phyloP scores from a whole-genome alignment of 2,329 filamentous ascomycete genomes.

The Waltergamsia citrina region DNA sequence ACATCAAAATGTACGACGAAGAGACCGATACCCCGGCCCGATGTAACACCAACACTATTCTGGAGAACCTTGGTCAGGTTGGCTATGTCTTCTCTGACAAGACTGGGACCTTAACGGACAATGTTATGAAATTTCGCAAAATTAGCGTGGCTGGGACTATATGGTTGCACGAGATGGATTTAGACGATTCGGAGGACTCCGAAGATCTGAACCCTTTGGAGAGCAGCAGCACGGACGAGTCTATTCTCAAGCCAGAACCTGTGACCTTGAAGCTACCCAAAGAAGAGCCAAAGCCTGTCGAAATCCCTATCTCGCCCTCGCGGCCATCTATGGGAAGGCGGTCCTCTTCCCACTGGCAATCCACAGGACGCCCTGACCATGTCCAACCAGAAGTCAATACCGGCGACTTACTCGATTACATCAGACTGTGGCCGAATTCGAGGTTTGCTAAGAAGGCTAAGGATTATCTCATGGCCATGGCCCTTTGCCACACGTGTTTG shows the following conservation, averaged over 20 bases:
- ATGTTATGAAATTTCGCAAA: constrained; percentile 91
- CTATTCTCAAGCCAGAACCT: constrained; percentile 16
- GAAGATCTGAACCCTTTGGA: constrained; percentile 9
- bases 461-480: constrained; percentile 75
- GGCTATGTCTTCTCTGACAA: constrained; percentile 91
- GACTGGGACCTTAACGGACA: constrained; percentile 89
- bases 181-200: constrained; percentile 26
- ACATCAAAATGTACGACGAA: constrained; percentile 86
- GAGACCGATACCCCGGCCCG: constrained; percentile 77
- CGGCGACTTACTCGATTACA: constrained; percentile 66
- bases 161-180: constrained; percentile 75
- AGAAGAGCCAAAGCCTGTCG: constrained; percentile 11
- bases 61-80: constrained; percentile 87
- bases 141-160: constrained; percentile 82
- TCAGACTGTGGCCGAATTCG: constrained; percentile 65
- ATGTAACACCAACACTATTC: constrained; percentile 88
- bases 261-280: constrained; percentile 19
- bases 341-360: constrained; percentile 41
- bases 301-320: constrained; percentile 16
- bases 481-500: constrained; percentile 84
- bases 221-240: constrained; percentile 13
- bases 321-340: constrained; percentile 23
- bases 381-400: constrained; percentile 54
- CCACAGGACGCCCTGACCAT: constrained; percentile 36
- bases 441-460: constrained; percentile 69